phyloP scores from a whole-genome alignment of 2,329 filamentous ascomycete species.

The Alternaria sp. region DNA sequence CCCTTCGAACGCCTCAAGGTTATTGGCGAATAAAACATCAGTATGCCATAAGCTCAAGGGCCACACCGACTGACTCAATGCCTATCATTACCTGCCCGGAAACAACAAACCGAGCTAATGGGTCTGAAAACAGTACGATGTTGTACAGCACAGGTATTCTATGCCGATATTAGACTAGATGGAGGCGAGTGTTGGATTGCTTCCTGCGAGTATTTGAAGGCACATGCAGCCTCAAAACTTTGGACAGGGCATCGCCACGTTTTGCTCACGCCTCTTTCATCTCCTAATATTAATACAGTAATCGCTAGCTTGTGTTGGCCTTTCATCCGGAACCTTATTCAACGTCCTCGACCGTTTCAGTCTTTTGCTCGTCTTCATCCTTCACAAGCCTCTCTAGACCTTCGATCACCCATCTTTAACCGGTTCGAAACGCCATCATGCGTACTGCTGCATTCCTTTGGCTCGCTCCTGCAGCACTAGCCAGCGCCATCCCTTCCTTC shows the following conservation, averaged over 20 bases:
- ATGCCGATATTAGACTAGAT: slow-evolving; percentile 9
- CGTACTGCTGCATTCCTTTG: slow-evolving; percentile 29
- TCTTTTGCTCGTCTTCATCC: slow-evolving; percentile 15
- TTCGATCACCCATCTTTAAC: slow-evolving; percentile 16
- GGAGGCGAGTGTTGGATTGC: slow-evolving; percentile 10
- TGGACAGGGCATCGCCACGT: slow-evolving; percentile 19
- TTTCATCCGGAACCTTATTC: slow-evolving; percentile 22
- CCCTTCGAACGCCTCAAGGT: slow-evolving; percentile 12
- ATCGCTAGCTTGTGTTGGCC: slow-evolving; percentile 14
- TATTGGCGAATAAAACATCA: slow-evolving; percentile 12
- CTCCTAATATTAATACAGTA: slow-evolving; percentile 20
- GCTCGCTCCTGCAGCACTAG: slow-evolving; percentile 25
- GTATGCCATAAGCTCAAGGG: slow-evolving; percentile 9
- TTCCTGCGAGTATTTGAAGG: slow-evolving; percentile 27
- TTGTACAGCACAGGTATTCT: slow-evolving; percentile 3
- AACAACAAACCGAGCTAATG: slow-evolving; percentile 19
- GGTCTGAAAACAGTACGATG: slow-evolving; percentile 2
- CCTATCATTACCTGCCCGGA: slow-evolving; percentile 18
- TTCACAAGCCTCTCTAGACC: slow-evolving; percentile 2
- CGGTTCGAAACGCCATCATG: slow-evolving; percentile 25
- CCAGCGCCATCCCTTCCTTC: slow-evolving; percentile 25
- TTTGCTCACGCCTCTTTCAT: slow-evolving; percentile 12
- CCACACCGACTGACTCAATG: slow-evolving; percentile 20
- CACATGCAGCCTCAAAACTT: slow-evolving; percentile 13
- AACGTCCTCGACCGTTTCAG: slow-evolving; percentile 9